These are phyloP conservation scores for Crithidia bombi DNA, from an alignment of 208 protist species.

Conservation along the genomic window DNA sequence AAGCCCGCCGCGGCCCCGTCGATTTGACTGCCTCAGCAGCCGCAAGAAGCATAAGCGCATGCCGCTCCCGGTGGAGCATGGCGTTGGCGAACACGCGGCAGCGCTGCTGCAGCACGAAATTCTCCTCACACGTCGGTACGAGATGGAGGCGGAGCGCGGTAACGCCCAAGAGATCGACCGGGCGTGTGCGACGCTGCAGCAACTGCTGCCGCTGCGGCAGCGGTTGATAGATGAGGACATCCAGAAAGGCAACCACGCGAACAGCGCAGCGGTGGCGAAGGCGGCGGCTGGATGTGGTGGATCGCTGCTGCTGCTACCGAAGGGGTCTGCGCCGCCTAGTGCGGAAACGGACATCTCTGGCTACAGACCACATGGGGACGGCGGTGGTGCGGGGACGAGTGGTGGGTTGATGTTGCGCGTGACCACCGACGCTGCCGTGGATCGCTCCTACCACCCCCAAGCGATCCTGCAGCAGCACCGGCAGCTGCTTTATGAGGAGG, in stretches of 20 bases:
- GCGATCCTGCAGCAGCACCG: slow-evolving; percentile 45
- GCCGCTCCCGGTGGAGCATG: slow-evolving; percentile 47
- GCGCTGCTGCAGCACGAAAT: slow-evolving; percentile 41
- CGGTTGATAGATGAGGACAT: slow-evolving; percentile 44
- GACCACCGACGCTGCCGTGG: neutral
- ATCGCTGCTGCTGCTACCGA: neutral
- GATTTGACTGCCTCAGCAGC: slow-evolving; percentile 16
- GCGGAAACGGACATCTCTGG: no score
- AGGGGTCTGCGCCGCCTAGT: no score
- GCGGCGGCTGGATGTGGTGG: neutral
- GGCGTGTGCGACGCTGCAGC: slow-evolving; percentile 47
- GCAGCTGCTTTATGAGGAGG: slow-evolving; percentile 42
- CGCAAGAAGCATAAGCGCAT: slow-evolving; percentile 14
- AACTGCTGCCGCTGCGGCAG: slow-evolving; percentile 39
- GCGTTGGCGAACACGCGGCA: slow-evolving; percentile 55
- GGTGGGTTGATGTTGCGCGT: no score
- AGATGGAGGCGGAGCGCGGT: slow-evolving; percentile 45
- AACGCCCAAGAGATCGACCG: slow-evolving; percentile 44
- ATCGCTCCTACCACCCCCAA: slow-evolving; percentile 26
- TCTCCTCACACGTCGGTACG: slow-evolving; percentile 32
- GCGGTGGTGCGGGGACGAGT: neutral
- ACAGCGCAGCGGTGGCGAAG: neutral
- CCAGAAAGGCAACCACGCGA: neutral
- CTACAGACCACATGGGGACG: neutral
- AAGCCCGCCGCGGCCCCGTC: neutral